phyloP scores from a whole-genome alignment of 2,329 filamentous ascomycete species.

The Penicillium aurantiogriseum region DNA sequence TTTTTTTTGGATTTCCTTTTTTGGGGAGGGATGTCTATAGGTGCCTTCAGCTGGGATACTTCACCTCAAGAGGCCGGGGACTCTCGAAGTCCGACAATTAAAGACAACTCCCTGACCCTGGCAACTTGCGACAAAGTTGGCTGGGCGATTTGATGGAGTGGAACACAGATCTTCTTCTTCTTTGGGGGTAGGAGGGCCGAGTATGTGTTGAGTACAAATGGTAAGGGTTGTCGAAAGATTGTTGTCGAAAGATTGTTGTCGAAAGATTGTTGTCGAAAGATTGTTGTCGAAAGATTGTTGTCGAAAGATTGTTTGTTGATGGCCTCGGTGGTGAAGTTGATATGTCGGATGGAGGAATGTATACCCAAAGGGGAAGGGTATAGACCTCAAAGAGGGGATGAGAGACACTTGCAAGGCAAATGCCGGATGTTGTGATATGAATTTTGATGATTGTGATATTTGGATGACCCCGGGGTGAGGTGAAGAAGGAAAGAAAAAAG shows the following conservation, averaged over 20 bases:
- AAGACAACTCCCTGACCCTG: slow-evolving; percentile 12
- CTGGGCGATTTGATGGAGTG: background rate
- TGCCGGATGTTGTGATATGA: background rate
- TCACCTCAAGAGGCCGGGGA: slow-evolving; percentile 15
- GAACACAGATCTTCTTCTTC: background rate
- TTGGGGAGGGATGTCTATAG: background rate
- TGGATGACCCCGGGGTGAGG: background rate
- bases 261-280: background rate
- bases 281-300: background rate
- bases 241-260: background rate
- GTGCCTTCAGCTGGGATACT: slow-evolving; percentile 3
- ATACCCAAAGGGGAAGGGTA: background rate
- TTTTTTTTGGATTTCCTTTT: background rate
- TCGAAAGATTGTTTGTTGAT: background rate
- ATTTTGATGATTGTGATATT: background rate
- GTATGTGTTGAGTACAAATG: background rate
- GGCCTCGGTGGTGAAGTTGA: background rate
- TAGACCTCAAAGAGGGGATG: background rate
- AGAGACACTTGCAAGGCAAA: background rate
- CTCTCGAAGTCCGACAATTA: slow-evolving; percentile 19
- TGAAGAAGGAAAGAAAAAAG: slow-evolving; percentile 5
- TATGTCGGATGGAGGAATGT: background rate
- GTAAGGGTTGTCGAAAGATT: background rate
- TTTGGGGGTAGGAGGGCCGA: background rate
- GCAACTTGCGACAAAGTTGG: slow-evolving; percentile 11